phyloP scores from a whole-genome alignment of 306 rosid species.

The Cucurbita maxima region DNA sequence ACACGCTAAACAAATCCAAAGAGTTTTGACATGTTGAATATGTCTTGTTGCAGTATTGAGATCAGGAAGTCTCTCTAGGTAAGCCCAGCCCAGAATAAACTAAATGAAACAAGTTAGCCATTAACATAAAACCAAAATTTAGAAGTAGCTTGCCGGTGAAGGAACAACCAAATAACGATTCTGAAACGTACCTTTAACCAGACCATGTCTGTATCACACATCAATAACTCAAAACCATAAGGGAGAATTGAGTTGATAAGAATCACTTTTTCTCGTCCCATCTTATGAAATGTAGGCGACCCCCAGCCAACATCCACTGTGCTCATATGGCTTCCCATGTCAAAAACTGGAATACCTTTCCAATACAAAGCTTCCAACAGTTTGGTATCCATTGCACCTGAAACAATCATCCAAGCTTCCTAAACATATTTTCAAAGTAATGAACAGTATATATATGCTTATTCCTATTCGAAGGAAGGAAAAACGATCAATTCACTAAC shows the following conservation, averaged over 20 bases:
- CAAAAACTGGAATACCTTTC: slow-evolving; percentile 91
- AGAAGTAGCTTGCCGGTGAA: not conserved
- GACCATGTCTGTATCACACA: slow-evolving; percentile 99
- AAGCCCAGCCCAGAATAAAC: not conserved
- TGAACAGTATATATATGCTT: not conserved
- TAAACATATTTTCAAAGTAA: slow-evolving; percentile 7
- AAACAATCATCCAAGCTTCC: slow-evolving; percentile 16
- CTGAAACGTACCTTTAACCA: slow-evolving; percentile 70
- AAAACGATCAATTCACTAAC: not conserved
- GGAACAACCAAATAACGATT: not conserved
- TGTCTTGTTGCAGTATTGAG: not conserved
- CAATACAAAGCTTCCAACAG: slow-evolving; percentile 85
- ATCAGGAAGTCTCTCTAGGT: not conserved
- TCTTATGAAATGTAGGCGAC: slow-evolving; percentile 85
- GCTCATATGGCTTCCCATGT: slow-evolving; percentile 98
- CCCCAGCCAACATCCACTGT: slow-evolving; percentile 97
- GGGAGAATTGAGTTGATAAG: slow-evolving; percentile 78
- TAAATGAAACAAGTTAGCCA: not conserved
- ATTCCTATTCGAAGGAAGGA: not conserved
- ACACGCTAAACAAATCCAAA: not conserved
- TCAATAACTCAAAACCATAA: slow-evolving; percentile 66
- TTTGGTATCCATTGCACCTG: slow-evolving; percentile 96
- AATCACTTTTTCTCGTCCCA: slow-evolving; percentile 93
- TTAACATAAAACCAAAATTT: not conserved
- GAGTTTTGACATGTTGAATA: not conserved